These are phyloP conservation scores for Phytophthora litchii DNA, from an alignment of 352 stramenopile species.

Conservation along the genomic window DNA sequence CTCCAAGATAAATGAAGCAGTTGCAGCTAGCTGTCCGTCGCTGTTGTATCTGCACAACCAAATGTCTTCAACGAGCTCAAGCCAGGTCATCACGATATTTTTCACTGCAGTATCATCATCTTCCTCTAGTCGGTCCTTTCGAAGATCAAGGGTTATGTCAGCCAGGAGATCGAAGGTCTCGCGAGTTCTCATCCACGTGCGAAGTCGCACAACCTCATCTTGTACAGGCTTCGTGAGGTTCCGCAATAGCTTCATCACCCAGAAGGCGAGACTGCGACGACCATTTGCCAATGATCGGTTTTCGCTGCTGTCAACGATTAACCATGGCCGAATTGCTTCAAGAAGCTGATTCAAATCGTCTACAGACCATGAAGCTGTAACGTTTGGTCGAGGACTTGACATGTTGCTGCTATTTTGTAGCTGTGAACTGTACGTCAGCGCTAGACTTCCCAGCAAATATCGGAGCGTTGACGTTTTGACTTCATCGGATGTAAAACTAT, in stretches of 20 bases:
- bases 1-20: constrained; percentile 16
- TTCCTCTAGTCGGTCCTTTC: neutral
- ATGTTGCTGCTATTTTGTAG: neutral
- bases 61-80: constrained; percentile 37
- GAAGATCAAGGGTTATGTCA: constrained; percentile 7
- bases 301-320: neutral
- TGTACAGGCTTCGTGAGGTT: constrained; percentile 30
- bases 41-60: constrained; percentile 44
- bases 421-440: constrained; percentile 24
- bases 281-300: neutral
- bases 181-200: constrained; percentile 18
- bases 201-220: constrained; percentile 8
- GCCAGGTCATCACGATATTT: constrained; percentile 22
- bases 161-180: constrained; percentile 30
- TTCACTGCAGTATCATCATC: constrained; percentile 9
- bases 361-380: constrained; percentile 19
- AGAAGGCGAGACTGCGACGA: constrained; percentile 25
- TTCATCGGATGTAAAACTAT: constrained; percentile 2
- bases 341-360: constrained; percentile 19
- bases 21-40: constrained; percentile 33
- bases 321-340: constrained; percentile 15
- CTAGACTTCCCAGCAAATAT: constrained; percentile 36
- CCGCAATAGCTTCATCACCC: constrained; percentile 41
- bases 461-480: constrained; percentile 16
- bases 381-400: constrained; percentile 2